Evolutionary conservation across 2,329 filamentous ascomycete genomes (phyloP), one percentile per base, ranked within the genome.

Genomic region (Talaromyces sp.): DNA sequence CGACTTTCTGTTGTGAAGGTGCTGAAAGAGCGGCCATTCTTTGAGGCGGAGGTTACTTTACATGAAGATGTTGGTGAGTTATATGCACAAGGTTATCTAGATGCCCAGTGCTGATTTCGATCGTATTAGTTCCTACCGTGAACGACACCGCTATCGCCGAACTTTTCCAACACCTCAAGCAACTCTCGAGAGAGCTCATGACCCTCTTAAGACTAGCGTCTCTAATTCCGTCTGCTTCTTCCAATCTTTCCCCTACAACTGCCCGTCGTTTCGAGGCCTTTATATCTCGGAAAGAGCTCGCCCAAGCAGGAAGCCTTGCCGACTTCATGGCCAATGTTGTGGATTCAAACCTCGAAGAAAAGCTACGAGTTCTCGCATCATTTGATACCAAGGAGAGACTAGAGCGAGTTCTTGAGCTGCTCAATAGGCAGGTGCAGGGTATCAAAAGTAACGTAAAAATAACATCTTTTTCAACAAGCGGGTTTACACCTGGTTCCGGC

Each of bases 291-390:
- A 96, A 95, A 71, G 87, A 91, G 62, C 74, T 95, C 56, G 81
- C 85, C 49, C 92, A 98, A 66, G 93, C 93, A 1, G 93, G 93
- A 2, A 80, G 86, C 9, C 82, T 99, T 10, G 93, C 95, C 7
- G 95, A 99, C 73, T 98, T 98, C 73, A 97, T 99, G 91, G 89
- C 91, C 43, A 96, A 96, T 71, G 84, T 98, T 26, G 85, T 96
- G 2, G 91, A 96, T 64, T 88, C 89, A 56, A 89, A 86, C 10
- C 89, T 96, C 64, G 91, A 96, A 73, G 95, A 99, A 71, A 97
- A 96, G 75, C 82, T 99, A 58, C 86, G 90, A 59, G 85, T 99
- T 17, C 80, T 99, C 38, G 86, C 91, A n/a, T 87, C 92, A 0
- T 77, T 96, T 5, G 87, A 93, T 68, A 81, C 95, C 53, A 89